These are phyloP conservation scores for Agrocybe pediades DNA, from an alignment of 768 basidiomycete genomes.

Conservation along the genomic window DNA sequence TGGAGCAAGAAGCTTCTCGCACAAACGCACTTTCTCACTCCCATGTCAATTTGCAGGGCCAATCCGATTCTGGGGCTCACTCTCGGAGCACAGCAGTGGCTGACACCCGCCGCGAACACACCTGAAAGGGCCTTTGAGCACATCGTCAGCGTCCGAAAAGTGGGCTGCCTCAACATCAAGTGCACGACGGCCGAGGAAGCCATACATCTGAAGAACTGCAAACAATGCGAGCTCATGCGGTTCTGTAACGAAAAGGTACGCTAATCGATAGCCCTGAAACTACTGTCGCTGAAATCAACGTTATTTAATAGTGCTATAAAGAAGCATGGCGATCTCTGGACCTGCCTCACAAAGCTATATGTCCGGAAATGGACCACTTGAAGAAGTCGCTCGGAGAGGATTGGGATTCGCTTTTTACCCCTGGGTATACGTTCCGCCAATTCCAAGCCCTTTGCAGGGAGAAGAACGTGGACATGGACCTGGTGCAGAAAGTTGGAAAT, in stretches of 20 bases:
- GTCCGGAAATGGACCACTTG: constrained; percentile 9
- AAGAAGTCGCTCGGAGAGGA: constrained; percentile 10
- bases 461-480: constrained; percentile 9
- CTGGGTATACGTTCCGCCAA: constrained; percentile 11
- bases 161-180: constrained; percentile 12
- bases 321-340: constrained; percentile 12
- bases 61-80: constrained; percentile 9
- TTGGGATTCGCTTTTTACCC: constrained; percentile 12
- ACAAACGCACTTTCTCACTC: neutral
- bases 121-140: constrained; percentile 9
- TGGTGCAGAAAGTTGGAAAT: constrained; percentile 4
- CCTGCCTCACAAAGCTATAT: constrained; percentile 16
- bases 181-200: constrained; percentile 7
- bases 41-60: constrained; percentile 8
- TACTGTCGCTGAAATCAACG: neutral
- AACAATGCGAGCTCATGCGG: constrained; percentile 15
- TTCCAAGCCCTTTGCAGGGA: constrained; percentile 10
- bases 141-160: constrained; percentile 10
- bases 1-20: constrained; percentile 6
- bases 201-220: constrained; percentile 12
- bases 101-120: constrained; percentile 2
- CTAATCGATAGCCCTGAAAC: neutral
- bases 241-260: constrained; percentile 16
- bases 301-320: constrained; percentile 13
- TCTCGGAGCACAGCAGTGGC: constrained; percentile 2